Base-by-base conservation (phyloP, 2,329 filamentous ascomycete genomes). In the Penicillium frequentans region DNA sequence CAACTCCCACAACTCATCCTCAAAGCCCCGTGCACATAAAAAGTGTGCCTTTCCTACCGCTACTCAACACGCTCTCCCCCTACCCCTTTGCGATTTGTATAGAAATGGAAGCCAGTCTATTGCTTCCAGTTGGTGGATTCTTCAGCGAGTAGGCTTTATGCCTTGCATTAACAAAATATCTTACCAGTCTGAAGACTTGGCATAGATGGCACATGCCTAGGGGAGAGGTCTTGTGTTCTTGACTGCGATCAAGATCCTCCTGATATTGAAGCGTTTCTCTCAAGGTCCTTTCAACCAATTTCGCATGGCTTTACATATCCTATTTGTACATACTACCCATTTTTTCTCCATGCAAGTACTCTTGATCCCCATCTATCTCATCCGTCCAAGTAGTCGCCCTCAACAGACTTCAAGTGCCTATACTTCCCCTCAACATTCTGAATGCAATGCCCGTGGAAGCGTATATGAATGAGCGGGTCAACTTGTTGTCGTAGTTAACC, bases 81-180 rank as follows among this genome's bases (percentile, higher is more conserved):
- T 54, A 26, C 39, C 19, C 55, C 42, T 47, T 55, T 39, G 46
- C 29, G 37, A 44, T 49, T 47, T 64, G 61, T 60, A 65, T 61
- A 66, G 64, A 66, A 50, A 26, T 60, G 58, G 56, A 53, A 49
- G 49, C 39, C 42, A 24, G 19, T 44, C 31, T 21, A 49, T 49
- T 43, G 19, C 54, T 57, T 54, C 54, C 49, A 52, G 48, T 54
- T 61, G 57, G 49, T 56, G 54, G 52, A 48, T 54, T 49, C 48
- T 57, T 64, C 54, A 61, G 61, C 61, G 60, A 58, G 51, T 55
- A 44, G 56, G 57, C 49, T 44, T 56, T 54, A 42, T 21, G 46
- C 47, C 54, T 53, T 59, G 59, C 56, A 59, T 61, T 58, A 45
- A 35, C 49, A 61, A 63, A 54, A 45, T 49, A 52, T 51, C 37